Conservation (phyloP, 371 early-diverging fungal genomes). For the Syncephalastrum contaminatum region DNA sequence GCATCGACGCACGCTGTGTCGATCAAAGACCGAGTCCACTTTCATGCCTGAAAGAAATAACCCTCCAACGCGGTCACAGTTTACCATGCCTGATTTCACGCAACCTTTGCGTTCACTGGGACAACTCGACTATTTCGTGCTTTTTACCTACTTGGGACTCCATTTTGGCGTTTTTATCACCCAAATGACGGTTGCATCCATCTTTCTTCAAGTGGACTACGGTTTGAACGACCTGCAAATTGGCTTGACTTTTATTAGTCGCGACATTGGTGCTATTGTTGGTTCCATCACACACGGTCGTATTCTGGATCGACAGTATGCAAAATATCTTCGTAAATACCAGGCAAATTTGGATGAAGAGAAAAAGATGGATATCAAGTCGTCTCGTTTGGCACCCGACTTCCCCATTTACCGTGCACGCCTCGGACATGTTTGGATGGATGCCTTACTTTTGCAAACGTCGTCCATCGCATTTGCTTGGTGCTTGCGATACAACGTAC, state of each 20-base stretch:
- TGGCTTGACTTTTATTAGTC: constrained; percentile 17
- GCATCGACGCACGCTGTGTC: background rate
- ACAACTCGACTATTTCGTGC: constrained; percentile 24
- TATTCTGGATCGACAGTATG: constrained; percentile 9
- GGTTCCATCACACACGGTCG: constrained; percentile 13
- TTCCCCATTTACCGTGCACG: constrained; percentile 35
- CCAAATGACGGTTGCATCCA: constrained; percentile 10
- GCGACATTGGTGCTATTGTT: constrained; percentile 12
- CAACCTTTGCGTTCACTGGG: constrained; percentile 22
- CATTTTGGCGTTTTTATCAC: constrained; percentile 29
- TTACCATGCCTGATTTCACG: constrained; percentile 5
- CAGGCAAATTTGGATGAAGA: too few species aligned
- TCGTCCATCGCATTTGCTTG: constrained; percentile 32
- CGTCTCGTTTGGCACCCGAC: constrained; percentile 7
- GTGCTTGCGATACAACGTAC: constrained; percentile 21
- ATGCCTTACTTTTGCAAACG: constrained; percentile 8
- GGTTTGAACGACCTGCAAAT: constrained; percentile 15
- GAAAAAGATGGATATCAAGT: too few species aligned
- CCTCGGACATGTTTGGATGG: constrained; percentile 23
- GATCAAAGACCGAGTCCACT: background rate
- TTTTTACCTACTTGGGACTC: constrained; percentile 24
- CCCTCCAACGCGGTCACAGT: background rate
- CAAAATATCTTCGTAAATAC: too few species aligned
- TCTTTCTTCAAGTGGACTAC: constrained; percentile 10
- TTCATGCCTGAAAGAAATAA: background rate